Evolutionary conservation across 768 basidiomycete genomes (phyloP).

Genomic region (Hysterangium stoloniferum): DNA sequence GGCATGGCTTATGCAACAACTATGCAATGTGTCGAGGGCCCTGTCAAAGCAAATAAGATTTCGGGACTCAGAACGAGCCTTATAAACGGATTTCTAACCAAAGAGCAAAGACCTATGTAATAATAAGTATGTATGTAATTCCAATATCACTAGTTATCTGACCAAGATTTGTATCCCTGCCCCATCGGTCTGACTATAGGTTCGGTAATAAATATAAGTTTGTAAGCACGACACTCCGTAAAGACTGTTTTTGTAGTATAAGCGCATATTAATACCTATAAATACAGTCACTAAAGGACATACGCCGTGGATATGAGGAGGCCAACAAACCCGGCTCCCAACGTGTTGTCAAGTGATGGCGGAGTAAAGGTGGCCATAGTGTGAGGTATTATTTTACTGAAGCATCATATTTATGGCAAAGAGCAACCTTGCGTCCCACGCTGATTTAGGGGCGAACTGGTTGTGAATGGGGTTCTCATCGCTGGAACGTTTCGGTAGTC

Average conservation of each 20-base stretch:
- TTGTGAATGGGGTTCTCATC: too few species aligned
- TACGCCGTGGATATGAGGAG: not conserved
- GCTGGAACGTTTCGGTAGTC: too few species aligned
- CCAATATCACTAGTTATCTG: too few species aligned
- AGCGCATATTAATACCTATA: not conserved
- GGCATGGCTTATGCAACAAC: not conserved
- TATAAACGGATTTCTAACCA: too few species aligned
- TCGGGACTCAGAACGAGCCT: not conserved
- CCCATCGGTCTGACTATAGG: not conserved
- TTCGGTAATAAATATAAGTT: not conserved
- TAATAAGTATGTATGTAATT: too few species aligned
- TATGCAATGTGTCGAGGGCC: not conserved
- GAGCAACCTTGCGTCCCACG: too few species aligned
- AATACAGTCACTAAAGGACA: not conserved
- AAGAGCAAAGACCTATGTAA: not conserved
- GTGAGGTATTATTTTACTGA: too few species aligned
- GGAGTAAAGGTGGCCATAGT: not conserved
- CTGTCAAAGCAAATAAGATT: not conserved
- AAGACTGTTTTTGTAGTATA: not conserved
- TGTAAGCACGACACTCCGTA: not conserved
- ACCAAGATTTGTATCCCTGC: not conserved
- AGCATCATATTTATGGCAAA: too few species aligned
- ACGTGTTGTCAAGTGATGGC: not conserved
- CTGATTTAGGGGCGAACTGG: too few species aligned
- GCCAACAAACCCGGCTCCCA: not conserved